These are phyloP conservation scores for Cyamopsis tetragonoloba DNA, from an alignment of 306 rosid genomes.

Conservation along the genomic window DNA sequence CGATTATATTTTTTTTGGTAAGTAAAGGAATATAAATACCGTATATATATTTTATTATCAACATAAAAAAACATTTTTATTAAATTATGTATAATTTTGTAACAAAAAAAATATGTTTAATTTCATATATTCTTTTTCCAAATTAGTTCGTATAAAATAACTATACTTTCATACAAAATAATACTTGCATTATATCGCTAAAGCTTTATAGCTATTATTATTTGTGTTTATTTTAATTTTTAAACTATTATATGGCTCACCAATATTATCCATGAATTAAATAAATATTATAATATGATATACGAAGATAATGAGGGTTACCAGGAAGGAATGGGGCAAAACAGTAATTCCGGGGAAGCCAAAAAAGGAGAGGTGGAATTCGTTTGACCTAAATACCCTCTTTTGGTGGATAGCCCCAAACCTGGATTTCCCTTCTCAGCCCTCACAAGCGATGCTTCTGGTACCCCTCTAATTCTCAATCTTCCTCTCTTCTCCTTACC, in stretches of 20 bases:
- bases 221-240: too few species aligned
- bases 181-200: neutral
- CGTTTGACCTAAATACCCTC: conserved; percentile 90
- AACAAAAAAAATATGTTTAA: too few species aligned
- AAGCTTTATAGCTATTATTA: neutral
- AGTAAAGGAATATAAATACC: too few species aligned
- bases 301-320: neutral
- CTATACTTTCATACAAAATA: too few species aligned
- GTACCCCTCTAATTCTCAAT: conserved; percentile 69
- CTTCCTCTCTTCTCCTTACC: conserved; percentile 70
- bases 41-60: too few species aligned
- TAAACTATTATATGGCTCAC: neutral
- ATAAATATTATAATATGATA: too few species aligned
- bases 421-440: conserved; percentile 80
- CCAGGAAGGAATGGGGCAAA: conserved; percentile 41
- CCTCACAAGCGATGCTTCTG: conserved; percentile 53
- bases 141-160: too few species aligned
- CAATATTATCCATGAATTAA: too few species aligned
- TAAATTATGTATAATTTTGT: too few species aligned
- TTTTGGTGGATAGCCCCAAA: conserved; percentile 36
- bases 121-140: too few species aligned
- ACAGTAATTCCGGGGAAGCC: conserved; percentile 47
- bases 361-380: conserved; percentile 9
- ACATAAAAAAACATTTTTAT: too few species aligned
- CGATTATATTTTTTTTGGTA: too few species aligned